These are phyloP conservation scores for Letharia columbiana DNA, from an alignment of 495 filamentous ascomycete species.

Conservation along the genomic window DNA sequence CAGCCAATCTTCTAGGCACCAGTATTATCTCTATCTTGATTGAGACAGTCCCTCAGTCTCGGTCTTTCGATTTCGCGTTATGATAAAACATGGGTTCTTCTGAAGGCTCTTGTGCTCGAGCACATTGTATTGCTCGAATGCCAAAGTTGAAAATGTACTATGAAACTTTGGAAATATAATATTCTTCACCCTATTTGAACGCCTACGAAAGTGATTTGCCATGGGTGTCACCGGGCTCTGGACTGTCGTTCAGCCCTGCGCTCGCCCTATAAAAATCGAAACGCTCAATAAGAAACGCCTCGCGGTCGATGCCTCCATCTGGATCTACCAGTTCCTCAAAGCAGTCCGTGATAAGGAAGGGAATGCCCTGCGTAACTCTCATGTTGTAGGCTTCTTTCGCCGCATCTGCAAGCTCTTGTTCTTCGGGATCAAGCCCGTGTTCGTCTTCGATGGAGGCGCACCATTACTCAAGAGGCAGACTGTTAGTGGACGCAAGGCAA, in stretches of 20 bases:
- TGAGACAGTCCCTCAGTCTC: not conserved
- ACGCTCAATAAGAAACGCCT: constrained; percentile 91
- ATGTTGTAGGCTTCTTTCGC: constrained; percentile 95
- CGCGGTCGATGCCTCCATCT: constrained; percentile 95
- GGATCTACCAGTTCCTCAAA: constrained; percentile 99
- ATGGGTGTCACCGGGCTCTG: constrained; percentile 99
- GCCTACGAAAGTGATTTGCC: constrained; percentile 14
- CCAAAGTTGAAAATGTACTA: not conserved
- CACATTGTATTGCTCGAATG: not conserved
- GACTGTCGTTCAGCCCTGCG: constrained; percentile 87
- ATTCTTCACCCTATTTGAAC: not conserved
- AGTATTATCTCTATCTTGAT: not conserved
- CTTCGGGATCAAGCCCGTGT: constrained; percentile 93
- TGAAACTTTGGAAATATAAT: too few species aligned
- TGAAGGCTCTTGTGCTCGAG: not conserved
- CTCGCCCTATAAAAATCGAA: constrained; percentile 76
- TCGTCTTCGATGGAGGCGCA: constrained; percentile 95
- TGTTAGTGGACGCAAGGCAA: constrained; percentile 64
- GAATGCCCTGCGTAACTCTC: constrained; percentile 88
- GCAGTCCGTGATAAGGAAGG: constrained; percentile 97
- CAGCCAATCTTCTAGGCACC: too few species aligned
- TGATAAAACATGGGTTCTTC: not conserved
- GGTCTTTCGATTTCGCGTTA: too few species aligned
- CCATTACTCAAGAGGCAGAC: constrained; percentile 88
- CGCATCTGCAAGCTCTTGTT: constrained; percentile 95